Base-by-base conservation (phyloP, 345 rosid genomes). In the Alliaria petiolata region DNA sequence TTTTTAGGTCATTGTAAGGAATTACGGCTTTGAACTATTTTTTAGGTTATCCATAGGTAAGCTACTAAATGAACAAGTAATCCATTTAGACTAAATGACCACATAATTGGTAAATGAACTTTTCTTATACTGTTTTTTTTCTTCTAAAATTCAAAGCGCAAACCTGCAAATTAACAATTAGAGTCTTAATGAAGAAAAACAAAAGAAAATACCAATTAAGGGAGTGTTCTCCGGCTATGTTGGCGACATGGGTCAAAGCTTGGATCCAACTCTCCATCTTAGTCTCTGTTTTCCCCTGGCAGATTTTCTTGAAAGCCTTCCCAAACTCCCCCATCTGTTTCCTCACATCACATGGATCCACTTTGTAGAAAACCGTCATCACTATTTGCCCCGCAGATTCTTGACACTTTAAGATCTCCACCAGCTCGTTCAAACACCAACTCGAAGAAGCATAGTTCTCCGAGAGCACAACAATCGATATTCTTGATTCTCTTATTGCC, bases 361-460 rank as follows among this genome's bases (percentile, higher is more conserved):
- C 65, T 42, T 61, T 28, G 25, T 61, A 61, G 25, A 61, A 59
- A 61, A 61, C 50, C 15, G 65, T 61, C 65, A 61, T 42, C 38
- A 61, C 22, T 42, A 28, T 61, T 1, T 26, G 38, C 9, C 65
- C 64, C n/a, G 14, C 4, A 13, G 64, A 8, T 61, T 26, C 51
- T 9, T 26, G 3, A 0, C 38, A 61, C 20, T 42, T 16, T 51
- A 61, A 15, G 15, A 61, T 61, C 15, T 59, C 64, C 20, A 39
- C 47, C 2, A 59, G 47, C 47, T 61, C 65, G 36, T 61, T 43
- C 65, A 10, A 45, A 8, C 67, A 62, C 53, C 11, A 62, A 3
- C 53, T 62, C 30, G 67, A 63, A 19, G 55, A 46, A 46, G 55
- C 31, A 46, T 63, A 63, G 14, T 46, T 63, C 31, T 46, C 7